These are phyloP conservation scores for Aphanocladium album DNA, from an alignment of 2,329 filamentous ascomycete genomes.

Conservation along the genomic window DNA sequence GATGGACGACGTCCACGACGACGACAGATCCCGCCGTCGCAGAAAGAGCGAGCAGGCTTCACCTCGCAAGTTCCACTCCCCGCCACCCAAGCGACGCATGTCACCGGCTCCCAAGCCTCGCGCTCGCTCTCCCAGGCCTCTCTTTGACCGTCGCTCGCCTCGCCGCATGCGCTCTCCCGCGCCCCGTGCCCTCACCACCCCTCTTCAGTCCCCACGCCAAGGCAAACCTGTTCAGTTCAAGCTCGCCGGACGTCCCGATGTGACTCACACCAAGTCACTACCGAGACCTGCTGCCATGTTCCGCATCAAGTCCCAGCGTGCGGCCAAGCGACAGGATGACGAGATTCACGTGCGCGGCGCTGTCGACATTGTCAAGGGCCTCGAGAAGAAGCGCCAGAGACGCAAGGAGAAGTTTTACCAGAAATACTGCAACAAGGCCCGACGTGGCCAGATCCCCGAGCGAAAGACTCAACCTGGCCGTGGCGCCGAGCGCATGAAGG, in stretches of 20 bases:
- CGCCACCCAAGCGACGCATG: slow-evolving; percentile 31
- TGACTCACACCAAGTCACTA: slow-evolving; percentile 79
- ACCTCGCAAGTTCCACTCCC: slow-evolving; percentile 41
- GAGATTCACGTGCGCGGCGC: slow-evolving; percentile 78
- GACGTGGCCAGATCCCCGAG: slow-evolving; percentile 58
- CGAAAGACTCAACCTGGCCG: slow-evolving; percentile 73
- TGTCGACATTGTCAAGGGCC: slow-evolving; percentile 93
- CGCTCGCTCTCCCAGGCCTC: slow-evolving; percentile 41
- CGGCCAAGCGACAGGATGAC: slow-evolving; percentile 28
- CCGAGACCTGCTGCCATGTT: slow-evolving; percentile 73
- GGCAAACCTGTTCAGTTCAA: slow-evolving; percentile 34
- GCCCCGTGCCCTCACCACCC: slow-evolving; percentile 39
- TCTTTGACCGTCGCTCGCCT: slow-evolving; percentile 66
- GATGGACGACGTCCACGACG: slow-evolving; percentile 62
- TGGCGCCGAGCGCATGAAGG: slow-evolving; percentile 82
- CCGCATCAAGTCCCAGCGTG: slow-evolving; percentile 40
- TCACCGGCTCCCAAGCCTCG: slow-evolving; percentile 35
- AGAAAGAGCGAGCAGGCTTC: slow-evolving; percentile 47
- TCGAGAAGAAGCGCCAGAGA: slow-evolving; percentile 89
- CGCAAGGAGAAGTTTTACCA: slow-evolving; percentile 89
- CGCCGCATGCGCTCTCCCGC: slow-evolving; percentile 66
- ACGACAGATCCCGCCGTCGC: slow-evolving; percentile 43
- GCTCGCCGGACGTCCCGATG: slow-evolving; percentile 53
- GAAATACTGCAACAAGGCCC: slow-evolving; percentile 80
- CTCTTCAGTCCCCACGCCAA: slow-evolving; percentile 35